Conservation (phyloP, 73 alveolate genomes). For the Breviolum minutum region DNA sequence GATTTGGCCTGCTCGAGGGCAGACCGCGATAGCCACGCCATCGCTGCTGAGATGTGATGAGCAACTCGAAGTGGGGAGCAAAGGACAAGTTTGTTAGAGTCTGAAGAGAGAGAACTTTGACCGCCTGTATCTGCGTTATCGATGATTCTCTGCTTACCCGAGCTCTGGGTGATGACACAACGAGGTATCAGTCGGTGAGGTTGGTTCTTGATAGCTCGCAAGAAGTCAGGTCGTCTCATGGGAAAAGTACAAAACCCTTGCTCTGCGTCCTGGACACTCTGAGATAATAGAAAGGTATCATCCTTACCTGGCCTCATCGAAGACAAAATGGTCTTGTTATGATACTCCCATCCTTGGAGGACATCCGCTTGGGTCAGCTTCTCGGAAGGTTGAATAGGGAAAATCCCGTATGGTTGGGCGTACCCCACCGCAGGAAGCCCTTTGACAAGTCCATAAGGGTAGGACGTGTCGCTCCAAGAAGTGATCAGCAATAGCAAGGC, state of each 20-base stretch:
- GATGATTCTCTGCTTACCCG: no score
- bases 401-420: neutral
- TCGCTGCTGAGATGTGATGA: neutral
- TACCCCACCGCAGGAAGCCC: constrained; percentile 40
- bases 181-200: constrained; percentile 2
- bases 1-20: no score
- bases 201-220: no score
- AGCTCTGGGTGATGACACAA: neutral
- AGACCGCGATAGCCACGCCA: no score
- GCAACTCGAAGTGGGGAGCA: neutral
- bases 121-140: neutral
- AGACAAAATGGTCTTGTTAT: neutral
- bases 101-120: neutral
- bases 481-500: neutral
- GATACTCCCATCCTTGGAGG: neutral
- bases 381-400: neutral
- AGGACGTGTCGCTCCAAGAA: neutral
- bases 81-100: neutral
- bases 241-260: neutral
- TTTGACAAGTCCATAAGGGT: neutral
- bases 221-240: neutral
- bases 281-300: neutral
- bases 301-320: neutral
- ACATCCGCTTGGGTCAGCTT: neutral
- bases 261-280: neutral